Percentiles rank a stretch among this genome's conserved stretches.
Evolutionary conservation across 495 filamentous ascomycete genomes (phyloP).

Genomic region (Annulohypoxylon bovei): DNA sequence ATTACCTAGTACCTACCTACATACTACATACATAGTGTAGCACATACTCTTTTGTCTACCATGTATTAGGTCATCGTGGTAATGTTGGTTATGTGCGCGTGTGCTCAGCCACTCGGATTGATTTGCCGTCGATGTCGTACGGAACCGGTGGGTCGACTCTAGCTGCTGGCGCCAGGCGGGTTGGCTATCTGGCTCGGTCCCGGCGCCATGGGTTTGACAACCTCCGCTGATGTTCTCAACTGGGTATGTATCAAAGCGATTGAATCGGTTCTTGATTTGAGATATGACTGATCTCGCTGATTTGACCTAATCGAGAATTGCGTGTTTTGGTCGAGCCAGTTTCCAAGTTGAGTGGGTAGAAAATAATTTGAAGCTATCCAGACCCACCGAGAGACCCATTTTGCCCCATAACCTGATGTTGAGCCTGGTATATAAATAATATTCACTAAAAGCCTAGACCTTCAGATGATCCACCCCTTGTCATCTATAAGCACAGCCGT

Average conservation of each 20-base stretch:
- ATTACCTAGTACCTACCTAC: too few relatives aligned
- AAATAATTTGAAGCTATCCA: not conserved
- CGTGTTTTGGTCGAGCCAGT: not conserved
- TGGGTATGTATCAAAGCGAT: not conserved
- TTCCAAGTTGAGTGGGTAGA: not conserved
- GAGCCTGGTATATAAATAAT: not conserved
- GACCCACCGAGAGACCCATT: constrained; percentile 1
- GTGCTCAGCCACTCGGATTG: not conserved
- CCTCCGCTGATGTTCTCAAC: not conserved
- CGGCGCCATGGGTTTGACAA: not conserved
- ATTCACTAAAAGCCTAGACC: not conserved
- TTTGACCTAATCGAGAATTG: not conserved
- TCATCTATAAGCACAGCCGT: not conserved
- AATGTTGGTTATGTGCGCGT: not conserved
- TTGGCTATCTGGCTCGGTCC: not conserved
- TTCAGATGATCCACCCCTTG: not conserved
- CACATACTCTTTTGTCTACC: not conserved
- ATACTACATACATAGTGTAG: too few relatives aligned
- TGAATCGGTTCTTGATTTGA: not conserved
- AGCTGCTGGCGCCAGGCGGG: not conserved
- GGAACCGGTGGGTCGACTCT: not conserved
- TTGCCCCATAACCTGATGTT: not conserved
- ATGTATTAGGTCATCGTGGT: not conserved
- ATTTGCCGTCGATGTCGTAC: not conserved
- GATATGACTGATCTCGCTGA: not conserved